A percentile compares a stretch with the other conserved stretches of the same genome.
These are phyloP conservation scores for Cardamine occulta DNA, from an alignment of 345 rosid species.

Conservation along the genomic window DNA sequence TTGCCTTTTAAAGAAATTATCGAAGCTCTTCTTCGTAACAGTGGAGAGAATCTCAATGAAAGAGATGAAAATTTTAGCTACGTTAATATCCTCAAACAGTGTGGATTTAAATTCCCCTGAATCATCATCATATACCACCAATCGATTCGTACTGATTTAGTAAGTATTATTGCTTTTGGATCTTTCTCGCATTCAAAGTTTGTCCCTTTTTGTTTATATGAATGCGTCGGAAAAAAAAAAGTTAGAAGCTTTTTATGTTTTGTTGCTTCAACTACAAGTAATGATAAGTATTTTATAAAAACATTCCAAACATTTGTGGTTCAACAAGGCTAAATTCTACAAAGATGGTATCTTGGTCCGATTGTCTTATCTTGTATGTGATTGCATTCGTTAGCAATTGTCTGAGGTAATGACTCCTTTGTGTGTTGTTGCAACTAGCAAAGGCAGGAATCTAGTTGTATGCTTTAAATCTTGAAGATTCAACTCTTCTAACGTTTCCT, in stretches of 20 bases:
- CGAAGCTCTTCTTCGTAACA: slow-evolving; percentile 37
- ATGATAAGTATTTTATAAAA: neutral
- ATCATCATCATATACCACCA: neutral
- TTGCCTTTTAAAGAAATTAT: slow-evolving; percentile 28
- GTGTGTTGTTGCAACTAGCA: neutral
- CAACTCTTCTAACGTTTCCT: slow-evolving; percentile 21
- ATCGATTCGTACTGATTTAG: neutral
- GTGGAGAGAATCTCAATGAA: neutral
- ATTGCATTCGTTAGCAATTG: neutral
- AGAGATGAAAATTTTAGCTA: slow-evolving; percentile 25
- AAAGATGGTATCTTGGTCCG: neutral
- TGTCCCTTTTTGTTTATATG: slow-evolving; percentile 6
- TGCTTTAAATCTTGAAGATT: neutral
- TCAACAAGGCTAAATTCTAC: slow-evolving; percentile 11
- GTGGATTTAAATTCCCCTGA: neutral
- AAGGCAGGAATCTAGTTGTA: neutral
- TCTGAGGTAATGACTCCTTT: neutral
- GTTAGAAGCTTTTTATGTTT: neutral
- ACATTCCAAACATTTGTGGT: neutral
- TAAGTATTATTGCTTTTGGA: neutral
- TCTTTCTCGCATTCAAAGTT: slow-evolving; percentile 12
- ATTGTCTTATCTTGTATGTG: neutral
- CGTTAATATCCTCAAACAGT: slow-evolving; percentile 10
- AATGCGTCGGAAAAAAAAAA: slow-evolving; percentile 17
- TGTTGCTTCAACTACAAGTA: slow-evolving; percentile 32